Conservation (phyloP, 2,329 filamentous ascomycete species). For the Leptographium radiaticola region DNA sequence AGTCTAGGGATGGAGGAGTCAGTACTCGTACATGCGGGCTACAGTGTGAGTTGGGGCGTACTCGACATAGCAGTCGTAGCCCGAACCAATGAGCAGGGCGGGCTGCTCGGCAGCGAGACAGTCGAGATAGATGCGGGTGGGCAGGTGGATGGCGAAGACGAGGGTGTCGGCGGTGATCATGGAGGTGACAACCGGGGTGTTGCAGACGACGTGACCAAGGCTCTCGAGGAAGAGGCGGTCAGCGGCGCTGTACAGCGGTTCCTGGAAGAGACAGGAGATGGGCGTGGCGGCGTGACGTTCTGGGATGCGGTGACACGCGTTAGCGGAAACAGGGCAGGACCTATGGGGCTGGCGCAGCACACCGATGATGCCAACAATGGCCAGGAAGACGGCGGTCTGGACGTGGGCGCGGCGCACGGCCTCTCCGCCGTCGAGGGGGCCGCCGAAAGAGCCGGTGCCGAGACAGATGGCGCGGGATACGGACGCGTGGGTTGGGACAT, state of each 20-base stretch:
- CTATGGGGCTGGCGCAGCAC: constrained; percentile 3
- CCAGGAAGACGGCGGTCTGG: constrained; percentile 39
- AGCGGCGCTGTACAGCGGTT: constrained; percentile 34
- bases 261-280: constrained; percentile 38
- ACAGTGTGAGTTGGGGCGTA: constrained; percentile 17
- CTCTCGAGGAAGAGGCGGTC: constrained; percentile 39
- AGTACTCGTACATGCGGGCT: not conserved
- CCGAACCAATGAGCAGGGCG: constrained; percentile 44
- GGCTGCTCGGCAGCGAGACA: constrained; percentile 34
- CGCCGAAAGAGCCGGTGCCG: constrained; percentile 42
- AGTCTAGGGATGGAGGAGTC: not conserved
- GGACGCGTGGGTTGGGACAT: constrained; percentile 10
- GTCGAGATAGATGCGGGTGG: constrained; percentile 36
- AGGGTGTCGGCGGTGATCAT: constrained; percentile 34
- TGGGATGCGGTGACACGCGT: not conserved
- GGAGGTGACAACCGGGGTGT: constrained; percentile 39
- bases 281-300: not conserved
- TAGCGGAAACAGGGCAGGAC: not conserved
- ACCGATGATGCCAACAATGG: constrained; percentile 32
- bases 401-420: constrained; percentile 31
- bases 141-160: constrained; percentile 51
- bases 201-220: constrained; percentile 38
- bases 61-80: constrained; percentile 36
- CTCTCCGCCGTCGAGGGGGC: constrained; percentile 33
- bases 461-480: constrained; percentile 36